phyloP scores from a whole-genome alignment of 83 land plant genomes.

The Picea abies region DNA sequence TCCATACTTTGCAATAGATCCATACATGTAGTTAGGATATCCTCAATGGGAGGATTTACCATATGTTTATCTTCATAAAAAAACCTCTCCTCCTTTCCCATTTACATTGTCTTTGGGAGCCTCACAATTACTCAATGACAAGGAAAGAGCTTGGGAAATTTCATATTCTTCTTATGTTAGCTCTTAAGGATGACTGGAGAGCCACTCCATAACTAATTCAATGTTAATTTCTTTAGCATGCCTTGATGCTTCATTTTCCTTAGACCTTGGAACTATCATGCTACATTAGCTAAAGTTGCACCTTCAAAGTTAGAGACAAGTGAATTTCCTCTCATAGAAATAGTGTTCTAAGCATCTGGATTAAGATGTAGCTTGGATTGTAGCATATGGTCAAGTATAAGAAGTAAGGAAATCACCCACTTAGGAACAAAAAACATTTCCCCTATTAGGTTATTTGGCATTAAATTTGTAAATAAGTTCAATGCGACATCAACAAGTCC shows the following conservation, averaged over 20 bases:
- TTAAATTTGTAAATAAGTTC: too few relatives aligned
- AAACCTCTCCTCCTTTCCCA: slow-evolving; percentile 46
- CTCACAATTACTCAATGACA: slow-evolving; percentile 79
- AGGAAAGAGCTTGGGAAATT: slow-evolving; percentile 87
- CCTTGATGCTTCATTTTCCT: slow-evolving; percentile 93
- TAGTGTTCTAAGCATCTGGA: too few relatives aligned
- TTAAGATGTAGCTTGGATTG: too few relatives aligned
- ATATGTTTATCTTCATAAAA: slow-evolving; percentile 43
- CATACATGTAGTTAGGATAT: slow-evolving; percentile 68
- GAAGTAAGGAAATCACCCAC: too few relatives aligned
- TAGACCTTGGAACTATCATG: slow-evolving; percentile 89
- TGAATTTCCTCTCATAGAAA: too few relatives aligned
- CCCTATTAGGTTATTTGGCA: too few relatives aligned
- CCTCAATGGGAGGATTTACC: slow-evolving; percentile 77
- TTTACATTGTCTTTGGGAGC: slow-evolving; percentile 49
- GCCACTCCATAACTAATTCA: slow-evolving; percentile 75
- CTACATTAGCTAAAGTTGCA: too few relatives aligned
- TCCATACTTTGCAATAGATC: slow-evolving; percentile 79
- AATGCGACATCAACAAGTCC: too few relatives aligned
- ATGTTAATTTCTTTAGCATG: slow-evolving; percentile 82
- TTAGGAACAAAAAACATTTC: too few relatives aligned
- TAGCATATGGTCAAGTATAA: too few relatives aligned
- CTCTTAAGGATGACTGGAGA: slow-evolving; percentile 63
- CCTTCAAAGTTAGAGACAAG: too few relatives aligned
- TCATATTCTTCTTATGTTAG: slow-evolving; percentile 93